Base-by-base conservation (phyloP, 169 alveolate species). In the Sarcocystis neurona region DNA sequence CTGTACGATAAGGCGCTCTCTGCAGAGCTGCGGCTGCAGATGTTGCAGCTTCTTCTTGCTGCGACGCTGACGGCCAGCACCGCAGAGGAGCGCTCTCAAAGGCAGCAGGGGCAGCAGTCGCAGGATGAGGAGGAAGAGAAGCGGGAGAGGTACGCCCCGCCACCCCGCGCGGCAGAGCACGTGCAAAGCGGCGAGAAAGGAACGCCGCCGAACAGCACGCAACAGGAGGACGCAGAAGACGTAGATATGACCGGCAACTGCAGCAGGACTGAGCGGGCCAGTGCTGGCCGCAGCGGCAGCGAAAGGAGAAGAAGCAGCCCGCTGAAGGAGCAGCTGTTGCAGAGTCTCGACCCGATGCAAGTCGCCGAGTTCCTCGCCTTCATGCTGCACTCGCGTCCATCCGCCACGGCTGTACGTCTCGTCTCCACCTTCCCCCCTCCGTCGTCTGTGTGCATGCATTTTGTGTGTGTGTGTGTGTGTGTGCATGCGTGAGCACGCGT, bases 21-120 rank as follows among this genome's bases (percentile, higher is more conserved):
- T 43, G 23, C 70, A 34, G 85, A 85, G 30, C 85, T 85, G 20
- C 78, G 60, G 39, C 58, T 78, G 27, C 41, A 66, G 43, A 79
- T 70, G 8, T 78, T 86, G 60, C 90, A 72, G 48, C 63, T 86
- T 60, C 85, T 86, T 43, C 86, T 86, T 23, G 77, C 80, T 18
- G 34, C 37, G 58, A 53, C 41, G 30, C 0, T 72, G 58, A 72
- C 82, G 32, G 82, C 82, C 37, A 72, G 82, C 53, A 53, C 20
- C 12, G 82, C 82, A 2, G 53, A 15, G 34, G 82, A 18, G 30
- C 46, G 27, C 27, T 37, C 27, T 41, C 18, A 27, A 20, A 6
- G 75, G 20, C 5, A 18, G 27, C n/a, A 3, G 20, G 75, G 44
- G 43, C n/a, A 4, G 20, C 10, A 5, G 1, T 1, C 56, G 56